phyloP scores from a whole-genome alignment of 169 alveolate species.

The Plasmodium coatneyi region DNA sequence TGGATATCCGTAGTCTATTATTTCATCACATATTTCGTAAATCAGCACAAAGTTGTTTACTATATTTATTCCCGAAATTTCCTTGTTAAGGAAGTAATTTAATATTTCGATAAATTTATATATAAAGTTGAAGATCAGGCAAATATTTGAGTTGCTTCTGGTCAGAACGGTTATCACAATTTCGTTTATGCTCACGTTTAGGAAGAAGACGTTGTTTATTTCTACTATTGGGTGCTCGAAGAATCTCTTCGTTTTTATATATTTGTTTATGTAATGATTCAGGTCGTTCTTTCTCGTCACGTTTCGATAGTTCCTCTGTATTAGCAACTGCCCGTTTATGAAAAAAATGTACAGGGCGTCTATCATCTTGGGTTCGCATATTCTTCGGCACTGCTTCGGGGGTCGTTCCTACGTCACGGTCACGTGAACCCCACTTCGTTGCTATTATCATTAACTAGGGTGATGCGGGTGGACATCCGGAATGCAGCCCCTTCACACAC shows the following conservation, averaged over 20 bases:
- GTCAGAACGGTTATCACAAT: constrained; percentile 62
- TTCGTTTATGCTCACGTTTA: constrained; percentile 55
- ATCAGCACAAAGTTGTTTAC: constrained; percentile 96
- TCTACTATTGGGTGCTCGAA: constrained; percentile 56
- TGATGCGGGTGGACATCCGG: not conserved
- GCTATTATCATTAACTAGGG: not conserved
- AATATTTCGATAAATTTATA: constrained; percentile 71
- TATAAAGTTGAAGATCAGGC: constrained; percentile 60
- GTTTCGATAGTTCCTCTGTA: constrained; percentile 53
- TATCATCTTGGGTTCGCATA: constrained; percentile 27
- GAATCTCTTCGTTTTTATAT: constrained; percentile 60
- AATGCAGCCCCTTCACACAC: not conserved
- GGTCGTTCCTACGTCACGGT: not conserved
- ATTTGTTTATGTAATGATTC: constrained; percentile 27
- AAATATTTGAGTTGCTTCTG: constrained; percentile 36
- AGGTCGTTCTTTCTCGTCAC: constrained; percentile 24
- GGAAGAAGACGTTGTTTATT: constrained; percentile 65
- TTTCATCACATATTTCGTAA: constrained; percentile 97
- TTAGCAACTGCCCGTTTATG: constrained; percentile 48
- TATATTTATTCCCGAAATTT: constrained; percentile 77
- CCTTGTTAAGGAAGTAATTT: constrained; percentile 49
- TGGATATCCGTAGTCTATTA: constrained; percentile 96
- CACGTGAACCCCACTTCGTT: not conserved
- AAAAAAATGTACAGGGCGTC: constrained; percentile 50
- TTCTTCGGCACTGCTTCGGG: not conserved